Conservation (phyloP, 2,329 filamentous ascomycete species). For the Penicillium hesseltinei region DNA sequence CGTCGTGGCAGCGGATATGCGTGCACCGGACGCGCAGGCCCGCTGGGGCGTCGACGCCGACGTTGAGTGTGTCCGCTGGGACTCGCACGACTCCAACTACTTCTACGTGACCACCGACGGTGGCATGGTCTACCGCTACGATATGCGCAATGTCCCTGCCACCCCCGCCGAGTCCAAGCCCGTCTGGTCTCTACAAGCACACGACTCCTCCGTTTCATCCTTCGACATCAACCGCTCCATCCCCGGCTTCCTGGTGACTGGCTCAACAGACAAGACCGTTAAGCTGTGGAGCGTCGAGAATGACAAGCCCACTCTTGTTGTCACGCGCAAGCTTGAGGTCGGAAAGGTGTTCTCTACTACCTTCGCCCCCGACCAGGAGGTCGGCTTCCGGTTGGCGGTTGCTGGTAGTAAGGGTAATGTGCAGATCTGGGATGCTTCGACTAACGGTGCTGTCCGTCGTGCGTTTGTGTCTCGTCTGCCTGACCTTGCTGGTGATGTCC, state of each 20-base stretch:
- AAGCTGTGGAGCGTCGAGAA: constrained; percentile 93
- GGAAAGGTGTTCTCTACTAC: constrained; percentile 89
- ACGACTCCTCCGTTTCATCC: constrained; percentile 85
- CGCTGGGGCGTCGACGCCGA: constrained; percentile 95
- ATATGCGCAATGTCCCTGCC: constrained; percentile 72
- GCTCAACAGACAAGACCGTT: constrained; percentile 89
- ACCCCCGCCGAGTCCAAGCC: constrained; percentile 75
- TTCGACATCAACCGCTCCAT: constrained; percentile 90
- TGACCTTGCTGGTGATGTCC: constrained; percentile 58
- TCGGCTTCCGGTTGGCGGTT: constrained; percentile 87
- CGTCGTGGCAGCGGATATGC: constrained; percentile 92
- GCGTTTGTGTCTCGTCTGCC: constrained; percentile 75
- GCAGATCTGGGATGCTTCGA: constrained; percentile 95
- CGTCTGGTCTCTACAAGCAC: constrained; percentile 91
- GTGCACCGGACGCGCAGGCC: constrained; percentile 78
- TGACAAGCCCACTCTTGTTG: constrained; percentile 82
- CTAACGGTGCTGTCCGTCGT: constrained; percentile 80
- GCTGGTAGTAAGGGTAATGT: constrained; percentile 91
- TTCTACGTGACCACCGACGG: constrained; percentile 95
- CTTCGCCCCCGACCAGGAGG: constrained; percentile 86
- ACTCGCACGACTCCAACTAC: constrained; percentile 86
- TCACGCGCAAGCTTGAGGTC: constrained; percentile 86
- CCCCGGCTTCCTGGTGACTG: constrained; percentile 89
- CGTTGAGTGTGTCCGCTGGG: constrained; percentile 89
- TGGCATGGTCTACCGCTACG: constrained; percentile 89